Base-by-base conservation (phyloP, 148 eudicot species). In the Vaccinium vitisidaea region DNA sequence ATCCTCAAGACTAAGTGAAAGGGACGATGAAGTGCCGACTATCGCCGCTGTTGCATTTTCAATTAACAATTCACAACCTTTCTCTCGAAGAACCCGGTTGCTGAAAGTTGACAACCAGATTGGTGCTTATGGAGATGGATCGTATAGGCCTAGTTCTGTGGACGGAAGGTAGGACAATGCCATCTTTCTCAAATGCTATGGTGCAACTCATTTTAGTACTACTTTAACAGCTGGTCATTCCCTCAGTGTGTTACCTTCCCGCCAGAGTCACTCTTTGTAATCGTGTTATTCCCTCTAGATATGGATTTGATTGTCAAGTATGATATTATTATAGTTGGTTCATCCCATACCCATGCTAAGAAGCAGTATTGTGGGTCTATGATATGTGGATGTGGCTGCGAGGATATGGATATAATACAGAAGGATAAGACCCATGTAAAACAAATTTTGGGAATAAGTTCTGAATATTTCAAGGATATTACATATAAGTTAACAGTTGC, bases 51-150 rank as follows among this genome's bases (percentile, higher is more conserved):
- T 88, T 82, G 75, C 93, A 77, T 84, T 87, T 55, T 88, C 94
- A 19, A 69, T 89, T 88, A 93, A 89, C 87, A 90, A 88, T 88
- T 91, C 94, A 78, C 98, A 90, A 81, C 86, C 98, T 77, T 88
- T 86, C 73, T 95, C 98, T 81, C 90, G 98, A 76, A 92, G 98
- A 80, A 95, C 98, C 63, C 91, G 98, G 87, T 90, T 88, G 85
- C 79, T 90, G 48, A 95, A 91, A 89, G 90, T 88, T 84, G 96
- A 93, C 82, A 92, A 88, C 83, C 92, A 89, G 79, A 59, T 88
- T 87, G 94, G 89, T 82, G 86, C 88, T 83, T 83, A 83, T 87
- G 92, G 90, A 84, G 92, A 92, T 88, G 91, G 92, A 84, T 83
- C 88, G 63, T 86, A 88, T 81, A 81, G 86, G 85, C 81, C 94